Conservation (phyloP, 1,284 basidiomycete species). For the Sanghuangporus baumii region DNA sequence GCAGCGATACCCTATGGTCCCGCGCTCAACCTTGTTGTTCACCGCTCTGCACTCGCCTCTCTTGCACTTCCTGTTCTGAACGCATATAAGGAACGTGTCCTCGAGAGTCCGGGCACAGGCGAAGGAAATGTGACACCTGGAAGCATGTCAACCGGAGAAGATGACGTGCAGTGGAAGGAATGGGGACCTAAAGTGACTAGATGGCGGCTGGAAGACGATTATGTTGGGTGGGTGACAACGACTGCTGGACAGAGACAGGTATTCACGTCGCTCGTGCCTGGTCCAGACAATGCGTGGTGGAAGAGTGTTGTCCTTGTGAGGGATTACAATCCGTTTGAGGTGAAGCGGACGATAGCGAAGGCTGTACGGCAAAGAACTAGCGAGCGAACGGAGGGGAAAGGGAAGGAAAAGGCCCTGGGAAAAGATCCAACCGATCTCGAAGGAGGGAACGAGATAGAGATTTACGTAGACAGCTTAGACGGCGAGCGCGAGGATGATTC, state of each 20-base stretch:
- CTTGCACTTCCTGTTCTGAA: conserved; percentile 3
- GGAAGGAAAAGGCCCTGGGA: background rate
- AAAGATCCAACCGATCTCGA: background rate
- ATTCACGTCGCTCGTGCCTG: background rate
- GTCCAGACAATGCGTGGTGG: background rate
- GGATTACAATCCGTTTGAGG: conserved; percentile 11
- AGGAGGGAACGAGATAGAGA: background rate
- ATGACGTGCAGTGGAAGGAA: background rate
- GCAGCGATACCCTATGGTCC: background rate
- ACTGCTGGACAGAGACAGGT: conserved; percentile 13
- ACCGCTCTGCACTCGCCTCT: conserved; percentile 3
- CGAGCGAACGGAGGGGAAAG: background rate
- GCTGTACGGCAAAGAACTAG: background rate
- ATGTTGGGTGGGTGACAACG: conserved; percentile 1
- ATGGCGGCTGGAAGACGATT: background rate
- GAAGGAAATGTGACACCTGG: too few species aligned
- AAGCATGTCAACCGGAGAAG: background rate
- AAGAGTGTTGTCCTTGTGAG: background rate
- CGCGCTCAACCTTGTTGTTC: conserved; percentile 5
- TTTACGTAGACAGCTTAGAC: background rate
- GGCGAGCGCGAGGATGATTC: background rate
- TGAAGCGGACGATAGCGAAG: background rate
- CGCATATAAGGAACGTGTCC: background rate
- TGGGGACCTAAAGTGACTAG: conserved; percentile 8
- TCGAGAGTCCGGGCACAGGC: background rate